Conservation (phyloP, 2,329 filamentous ascomycete genomes). For the Alternaria ethzedia region DNA sequence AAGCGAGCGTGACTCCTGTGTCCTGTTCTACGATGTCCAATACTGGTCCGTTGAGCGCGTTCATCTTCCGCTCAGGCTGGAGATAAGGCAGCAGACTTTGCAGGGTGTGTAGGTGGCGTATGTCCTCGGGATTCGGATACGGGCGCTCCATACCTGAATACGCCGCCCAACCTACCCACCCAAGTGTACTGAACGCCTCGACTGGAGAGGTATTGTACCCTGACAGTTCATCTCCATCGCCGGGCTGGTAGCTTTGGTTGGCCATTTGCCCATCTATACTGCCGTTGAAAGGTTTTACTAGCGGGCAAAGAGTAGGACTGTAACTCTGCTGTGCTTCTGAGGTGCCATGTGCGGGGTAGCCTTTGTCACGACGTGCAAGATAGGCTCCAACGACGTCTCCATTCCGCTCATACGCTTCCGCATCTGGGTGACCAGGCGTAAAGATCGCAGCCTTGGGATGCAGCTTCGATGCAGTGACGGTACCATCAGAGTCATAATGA, state of each 20-base stretch:
- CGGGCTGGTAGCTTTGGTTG: neutral
- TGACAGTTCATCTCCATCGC: conserved; percentile 1
- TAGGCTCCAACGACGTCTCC: conserved; percentile 19
- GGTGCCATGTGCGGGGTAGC: neutral
- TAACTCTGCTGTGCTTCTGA: neutral
- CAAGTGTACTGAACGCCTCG: neutral
- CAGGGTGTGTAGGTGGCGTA: conserved; percentile 26
- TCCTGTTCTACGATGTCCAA: conserved; percentile 25
- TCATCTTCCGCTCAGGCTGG: conserved; percentile 18
- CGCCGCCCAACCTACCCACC: neutral
- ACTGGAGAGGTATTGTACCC: neutral
- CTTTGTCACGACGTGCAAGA: conserved; percentile 4
- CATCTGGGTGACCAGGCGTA: neutral
- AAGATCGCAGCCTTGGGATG: neutral
- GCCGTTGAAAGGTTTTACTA: neutral
- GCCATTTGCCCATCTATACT: neutral
- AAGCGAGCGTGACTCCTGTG: conserved; percentile 2
- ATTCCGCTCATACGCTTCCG: neutral
- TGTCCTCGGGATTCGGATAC: conserved; percentile 26
- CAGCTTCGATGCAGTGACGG: neutral
- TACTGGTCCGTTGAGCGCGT: conserved; percentile 6
- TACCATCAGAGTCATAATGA: conserved; percentile 1
- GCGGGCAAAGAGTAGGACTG: neutral
- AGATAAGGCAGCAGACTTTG: conserved; percentile 21
- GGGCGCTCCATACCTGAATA: neutral